A percentile compares a stretch with the other conserved stretches of the same genome.
These are phyloP conservation scores for Neonectria faginata DNA, from an alignment of 2,329 filamentous ascomycete species.

Conservation along the genomic window DNA sequence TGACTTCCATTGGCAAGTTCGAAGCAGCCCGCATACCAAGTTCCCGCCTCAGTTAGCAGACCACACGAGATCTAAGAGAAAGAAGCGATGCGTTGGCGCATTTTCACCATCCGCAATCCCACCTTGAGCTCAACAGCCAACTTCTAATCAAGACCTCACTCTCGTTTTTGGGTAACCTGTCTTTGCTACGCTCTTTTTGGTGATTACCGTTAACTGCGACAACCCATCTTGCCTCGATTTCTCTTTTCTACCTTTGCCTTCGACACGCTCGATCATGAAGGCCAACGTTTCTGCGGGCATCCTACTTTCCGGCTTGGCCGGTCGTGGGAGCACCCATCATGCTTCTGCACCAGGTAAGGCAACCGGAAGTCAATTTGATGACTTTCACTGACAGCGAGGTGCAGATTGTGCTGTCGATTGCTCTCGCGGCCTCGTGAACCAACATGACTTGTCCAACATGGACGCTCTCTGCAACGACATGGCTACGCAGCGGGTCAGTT, in stretches of 20 bases:
- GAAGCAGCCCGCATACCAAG: not conserved
- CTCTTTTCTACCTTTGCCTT: constrained; percentile 23
- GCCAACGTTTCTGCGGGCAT: constrained; percentile 20
- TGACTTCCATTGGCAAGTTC: too few species aligned
- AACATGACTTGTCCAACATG: constrained; percentile 23
- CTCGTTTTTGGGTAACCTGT: constrained; percentile 49
- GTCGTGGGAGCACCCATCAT: constrained; percentile 7
- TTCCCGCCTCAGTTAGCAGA: not conserved
- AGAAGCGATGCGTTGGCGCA: not conserved
- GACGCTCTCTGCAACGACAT: constrained; percentile 36
- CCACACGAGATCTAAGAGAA: not conserved
- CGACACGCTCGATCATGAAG: constrained; percentile 40
- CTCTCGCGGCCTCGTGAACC: constrained; percentile 28
- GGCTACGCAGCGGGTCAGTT: constrained; percentile 41
- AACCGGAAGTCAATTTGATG: not conserved
- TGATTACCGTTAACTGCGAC: constrained; percentile 49
- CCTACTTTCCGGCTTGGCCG: constrained; percentile 31
- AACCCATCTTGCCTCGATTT: constrained; percentile 41
- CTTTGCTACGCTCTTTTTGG: constrained; percentile 45
- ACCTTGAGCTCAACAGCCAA: constrained; percentile 41
- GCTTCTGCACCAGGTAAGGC: constrained; percentile 30
- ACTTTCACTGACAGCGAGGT: constrained; percentile 5
- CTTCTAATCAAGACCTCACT: constrained; percentile 41
- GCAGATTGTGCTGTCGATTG: constrained; percentile 37
- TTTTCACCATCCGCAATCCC: constrained; percentile 36